Conservation (phyloP, 1,139 yeast genomes). For the Debaryomyces psychrophilus region DNA sequence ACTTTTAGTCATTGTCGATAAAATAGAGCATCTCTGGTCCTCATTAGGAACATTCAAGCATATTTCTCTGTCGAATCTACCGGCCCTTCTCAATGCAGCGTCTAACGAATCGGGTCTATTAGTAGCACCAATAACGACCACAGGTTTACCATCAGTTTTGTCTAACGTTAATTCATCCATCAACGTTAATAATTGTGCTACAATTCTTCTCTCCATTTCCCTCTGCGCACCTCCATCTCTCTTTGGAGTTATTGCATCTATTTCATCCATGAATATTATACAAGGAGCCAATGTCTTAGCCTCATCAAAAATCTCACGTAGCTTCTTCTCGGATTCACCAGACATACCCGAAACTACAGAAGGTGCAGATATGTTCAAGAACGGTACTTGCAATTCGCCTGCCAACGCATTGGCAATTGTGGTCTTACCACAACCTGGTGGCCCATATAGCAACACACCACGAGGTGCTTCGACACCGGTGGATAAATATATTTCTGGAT, state of each 20-base stretch:
- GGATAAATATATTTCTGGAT: conserved; percentile 84
- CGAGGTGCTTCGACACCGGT: conserved; percentile 98
- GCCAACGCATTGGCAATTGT: conserved; percentile 95
- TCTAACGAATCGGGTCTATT: conserved; percentile 54
- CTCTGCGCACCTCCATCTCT: conserved; percentile 95
- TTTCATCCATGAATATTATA: conserved; percentile 88
- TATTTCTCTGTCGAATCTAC: conserved; percentile 53
- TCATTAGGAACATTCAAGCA: conserved; percentile 90
- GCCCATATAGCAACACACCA: conserved; percentile 93
- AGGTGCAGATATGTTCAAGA: conserved; percentile 90
- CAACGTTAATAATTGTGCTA: conserved; percentile 89
- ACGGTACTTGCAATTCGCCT: conserved; percentile 92
- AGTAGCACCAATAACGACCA: conserved; percentile 56
- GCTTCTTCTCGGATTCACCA: conserved; percentile 96
- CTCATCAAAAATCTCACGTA: conserved; percentile 91
- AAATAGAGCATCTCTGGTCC: conserved; percentile 72
- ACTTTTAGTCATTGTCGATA: conserved; percentile 69
- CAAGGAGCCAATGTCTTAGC: conserved; percentile 92
- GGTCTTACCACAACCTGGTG: conserved; percentile 99
- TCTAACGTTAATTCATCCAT: conserved; percentile 91
- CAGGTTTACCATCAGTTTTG: conserved; percentile 90
- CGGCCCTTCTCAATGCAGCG: conserved; percentile 52
- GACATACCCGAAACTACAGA: conserved; percentile 99
- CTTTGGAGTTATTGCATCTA: conserved; percentile 97
- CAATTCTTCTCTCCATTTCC: conserved; percentile 97